Base-by-base conservation (phyloP, 225 moss, liverwort and hornwort genomes). In the Asterella californica region DNA sequence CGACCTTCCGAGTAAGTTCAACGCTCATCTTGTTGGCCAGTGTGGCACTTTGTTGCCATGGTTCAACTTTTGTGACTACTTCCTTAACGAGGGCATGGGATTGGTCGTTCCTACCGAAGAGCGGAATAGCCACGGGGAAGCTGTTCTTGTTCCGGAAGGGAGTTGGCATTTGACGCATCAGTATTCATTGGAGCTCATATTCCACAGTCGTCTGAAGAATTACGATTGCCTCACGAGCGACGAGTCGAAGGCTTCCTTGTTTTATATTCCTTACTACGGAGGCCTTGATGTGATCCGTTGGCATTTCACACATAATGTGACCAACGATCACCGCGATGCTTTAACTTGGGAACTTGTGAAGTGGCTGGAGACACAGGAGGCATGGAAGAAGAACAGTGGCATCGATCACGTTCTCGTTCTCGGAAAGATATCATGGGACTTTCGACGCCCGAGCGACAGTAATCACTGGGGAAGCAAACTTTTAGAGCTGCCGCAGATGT, bases 281-380 rank as follows among this genome's bases (percentile, higher is more conserved):
- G 97, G 97, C 2, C 79, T 99, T n/a, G 97, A 99, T 76, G 97
- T 99, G 15, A 91, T 99, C 59, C 86, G 94, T 18, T 99, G 97
- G 97, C 93, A 99, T 50, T 99, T 92, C 85, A 88, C 86, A 0
- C 48, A 84, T 10, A 99, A 94, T 65, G 89, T 88, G 18, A 90
- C 88, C 3, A 90, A 91, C 47, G 84, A 84, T 10, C 87, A 84
- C 34, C 93, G 97, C 1, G 97, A 99, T 64, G 86, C 86, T 4
- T 81, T 99, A 8, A 92, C 93, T 5, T 75, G 85, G 54, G 89
- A 90, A 55, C 90, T 99, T 17, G 82, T 94, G 1, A 82, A 29
- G 17, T 99, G 97, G 97, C 82, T 99, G 46, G 88, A 93, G 76
- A 69, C 73, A 2, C 92, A 94, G 60, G 82, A 90, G n/a, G 76